Percentiles rank a stretch among this genome's conserved stretches.
These are phyloP conservation scores for Coemansia sp. DNA, from an alignment of 192 early-diverging fungal genomes.

Conservation along the genomic window DNA sequence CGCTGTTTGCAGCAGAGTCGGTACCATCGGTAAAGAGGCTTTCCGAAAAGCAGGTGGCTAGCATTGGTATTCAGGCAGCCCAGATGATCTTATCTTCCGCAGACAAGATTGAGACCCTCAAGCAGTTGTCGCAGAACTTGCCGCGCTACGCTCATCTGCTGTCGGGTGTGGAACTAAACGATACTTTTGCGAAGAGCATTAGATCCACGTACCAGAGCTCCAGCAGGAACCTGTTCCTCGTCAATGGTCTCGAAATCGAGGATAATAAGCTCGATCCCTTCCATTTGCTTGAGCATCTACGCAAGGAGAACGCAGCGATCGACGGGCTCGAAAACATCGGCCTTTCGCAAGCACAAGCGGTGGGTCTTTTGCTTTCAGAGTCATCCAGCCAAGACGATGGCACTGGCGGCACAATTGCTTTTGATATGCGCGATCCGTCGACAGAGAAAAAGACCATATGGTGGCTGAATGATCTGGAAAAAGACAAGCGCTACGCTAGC, in stretches of 20 bases:
- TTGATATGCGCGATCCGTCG: slow-evolving; percentile 75
- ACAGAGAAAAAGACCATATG: slow-evolving; percentile 56
- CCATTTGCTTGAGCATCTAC: slow-evolving; percentile 59
- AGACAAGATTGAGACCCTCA: slow-evolving; percentile 65
- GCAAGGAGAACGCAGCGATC: slow-evolving; percentile 58
- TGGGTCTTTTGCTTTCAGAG: slow-evolving; percentile 22
- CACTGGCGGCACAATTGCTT: slow-evolving; percentile 44
- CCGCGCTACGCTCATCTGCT: slow-evolving; percentile 86
- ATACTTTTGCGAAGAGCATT: slow-evolving; percentile 50
- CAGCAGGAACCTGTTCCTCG: slow-evolving; percentile 46
- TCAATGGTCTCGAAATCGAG: slow-evolving; percentile 68
- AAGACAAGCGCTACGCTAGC: slow-evolving; percentile 68
- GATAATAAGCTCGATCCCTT: slow-evolving; percentile 64
- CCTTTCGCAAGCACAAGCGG: slow-evolving; percentile 25
- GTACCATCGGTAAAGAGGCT: slow-evolving; percentile 86
- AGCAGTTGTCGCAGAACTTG: slow-evolving; percentile 76
- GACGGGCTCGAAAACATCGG: slow-evolving; percentile 51
- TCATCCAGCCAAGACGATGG: neutral
- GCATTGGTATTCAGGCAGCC: slow-evolving; percentile 69
- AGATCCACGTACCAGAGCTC: slow-evolving; percentile 18
- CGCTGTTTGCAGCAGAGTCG: slow-evolving; percentile 86
- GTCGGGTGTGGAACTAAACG: slow-evolving; percentile 54
- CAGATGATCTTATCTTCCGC: slow-evolving; percentile 67
- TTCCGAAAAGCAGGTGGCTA: slow-evolving; percentile 49
- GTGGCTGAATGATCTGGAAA: slow-evolving; percentile 94